A percentile compares a stretch with the other conserved stretches of the same genome.
phyloP scores from a whole-genome alignment of 2,329 filamentous ascomycete genomes.

The Beauveria scarabaeidicola region DNA sequence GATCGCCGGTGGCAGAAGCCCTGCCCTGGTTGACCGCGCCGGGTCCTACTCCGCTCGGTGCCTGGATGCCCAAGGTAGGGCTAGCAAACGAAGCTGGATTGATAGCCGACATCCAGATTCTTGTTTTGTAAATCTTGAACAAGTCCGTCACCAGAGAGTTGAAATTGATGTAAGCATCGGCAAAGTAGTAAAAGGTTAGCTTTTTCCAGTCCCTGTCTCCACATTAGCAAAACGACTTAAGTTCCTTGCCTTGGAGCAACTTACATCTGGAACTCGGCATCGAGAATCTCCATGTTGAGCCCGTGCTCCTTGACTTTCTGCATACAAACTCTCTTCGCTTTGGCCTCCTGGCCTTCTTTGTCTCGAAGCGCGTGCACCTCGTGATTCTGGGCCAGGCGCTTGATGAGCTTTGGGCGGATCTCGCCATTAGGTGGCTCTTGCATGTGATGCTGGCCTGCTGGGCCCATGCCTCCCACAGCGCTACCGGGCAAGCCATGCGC shows the following conservation, averaged over 20 bases:
- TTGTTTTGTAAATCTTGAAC: constrained; percentile 98
- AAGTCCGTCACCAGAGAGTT: constrained; percentile 94
- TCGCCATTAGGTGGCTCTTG: constrained; percentile 65
- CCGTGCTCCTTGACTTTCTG: constrained; percentile 93
- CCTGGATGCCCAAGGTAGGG: constrained; percentile 62
- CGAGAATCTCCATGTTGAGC: constrained; percentile 95
- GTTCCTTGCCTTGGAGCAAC: constrained; percentile 26
- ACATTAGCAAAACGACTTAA: constrained; percentile 9
- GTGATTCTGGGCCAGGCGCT: constrained; percentile 82
- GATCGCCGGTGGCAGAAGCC: constrained; percentile 30
- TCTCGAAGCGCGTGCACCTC: constrained; percentile 84
- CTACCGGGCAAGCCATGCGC: constrained; percentile 58
- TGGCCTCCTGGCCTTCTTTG: constrained; percentile 95
- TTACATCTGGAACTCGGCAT: constrained; percentile 97
- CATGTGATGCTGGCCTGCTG: constrained; percentile 62
- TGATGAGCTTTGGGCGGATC: constrained; percentile 93
- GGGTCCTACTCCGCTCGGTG: constrained; percentile 57
- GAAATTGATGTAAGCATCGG: constrained; percentile 97
- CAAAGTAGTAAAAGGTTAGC: constrained; percentile 97
- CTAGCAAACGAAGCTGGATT: constrained; percentile 93
- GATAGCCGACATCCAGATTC: constrained; percentile 99
- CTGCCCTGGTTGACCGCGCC: constrained; percentile 54
- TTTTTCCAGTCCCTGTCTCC: constrained; percentile 88
- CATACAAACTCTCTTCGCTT: constrained; percentile 93
- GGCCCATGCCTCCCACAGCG: constrained; percentile 70